Conservation (phyloP, 2,329 filamentous ascomycete species). For the Calcarisporium arbuscula region DNA sequence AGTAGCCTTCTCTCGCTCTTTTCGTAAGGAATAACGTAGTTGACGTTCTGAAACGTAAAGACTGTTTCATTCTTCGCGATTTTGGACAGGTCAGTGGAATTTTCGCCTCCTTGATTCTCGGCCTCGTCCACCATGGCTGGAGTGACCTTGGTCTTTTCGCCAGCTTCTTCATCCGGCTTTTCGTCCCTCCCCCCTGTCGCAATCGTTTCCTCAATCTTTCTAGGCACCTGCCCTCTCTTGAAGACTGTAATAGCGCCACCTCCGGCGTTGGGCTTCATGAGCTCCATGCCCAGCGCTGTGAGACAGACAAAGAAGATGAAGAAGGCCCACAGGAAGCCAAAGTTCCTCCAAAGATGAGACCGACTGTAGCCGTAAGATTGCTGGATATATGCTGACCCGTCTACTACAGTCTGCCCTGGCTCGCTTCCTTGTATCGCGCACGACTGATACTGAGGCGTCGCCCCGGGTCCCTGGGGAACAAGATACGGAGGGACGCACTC, state of each 20-base stretch:
- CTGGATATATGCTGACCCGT: constrained; percentile 50
- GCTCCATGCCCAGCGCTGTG: constrained; percentile 64
- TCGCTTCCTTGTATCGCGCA: constrained; percentile 47
- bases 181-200: constrained; percentile 39
- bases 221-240: constrained; percentile 58
- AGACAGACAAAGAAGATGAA: constrained; percentile 66
- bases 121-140: constrained; percentile 50
- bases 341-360: constrained; percentile 66
- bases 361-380: constrained; percentile 48
- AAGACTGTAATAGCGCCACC: constrained; percentile 54
- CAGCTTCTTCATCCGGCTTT: constrained; percentile 45
- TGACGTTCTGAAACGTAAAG: constrained; percentile 46
- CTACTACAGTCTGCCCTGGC: constrained; percentile 37
- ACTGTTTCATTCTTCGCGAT: constrained; percentile 57
- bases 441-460: constrained; percentile 35
- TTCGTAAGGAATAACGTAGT: constrained; percentile 48
- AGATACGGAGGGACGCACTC: constrained; percentile 52
- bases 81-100: constrained; percentile 31
- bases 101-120: constrained; percentile 18
- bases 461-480: constrained; percentile 39
- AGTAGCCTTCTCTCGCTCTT: constrained; percentile 62
- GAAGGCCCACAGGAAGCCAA: constrained; percentile 71
- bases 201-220: constrained; percentile 49
- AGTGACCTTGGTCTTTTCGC: constrained; percentile 35
- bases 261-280: constrained; percentile 54